phyloP scores from a whole-genome alignment of 306 rosid genomes.

The Dryas octopetala region DNA sequence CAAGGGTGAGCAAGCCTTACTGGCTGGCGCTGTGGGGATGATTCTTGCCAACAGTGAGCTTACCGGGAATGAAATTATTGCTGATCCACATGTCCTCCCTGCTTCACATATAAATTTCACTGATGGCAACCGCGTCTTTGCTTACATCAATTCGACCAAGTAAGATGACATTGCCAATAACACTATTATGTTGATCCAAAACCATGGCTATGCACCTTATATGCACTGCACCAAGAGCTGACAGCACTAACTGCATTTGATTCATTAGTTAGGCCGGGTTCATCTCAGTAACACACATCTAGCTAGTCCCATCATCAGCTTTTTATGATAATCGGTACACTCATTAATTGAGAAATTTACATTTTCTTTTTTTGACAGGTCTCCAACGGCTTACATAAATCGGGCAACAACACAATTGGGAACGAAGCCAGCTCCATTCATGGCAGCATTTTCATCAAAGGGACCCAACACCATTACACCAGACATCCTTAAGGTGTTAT shows the following conservation, averaged over 20 bases:
- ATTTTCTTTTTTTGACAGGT: slow-evolving; percentile 34
- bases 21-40: slow-evolving; percentile 89
- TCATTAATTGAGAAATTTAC: not conserved
- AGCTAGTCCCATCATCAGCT: not conserved
- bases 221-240: not conserved
- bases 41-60: slow-evolving; percentile 64
- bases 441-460: slow-evolving; percentile 95
- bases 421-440: slow-evolving; percentile 79
- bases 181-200: slow-evolving; percentile 1
- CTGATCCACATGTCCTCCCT: slow-evolving; percentile 93
- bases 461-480: slow-evolving; percentile 74
- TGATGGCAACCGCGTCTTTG: slow-evolving; percentile 43
- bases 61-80: slow-evolving; percentile 64
- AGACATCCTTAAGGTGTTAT: slow-evolving; percentile 75
- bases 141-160: slow-evolving; percentile 66
- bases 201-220: not conserved
- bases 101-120: slow-evolving; percentile 70
- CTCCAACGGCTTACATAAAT: slow-evolving; percentile 63
- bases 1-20: slow-evolving; percentile 75
- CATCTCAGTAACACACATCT: not conserved
- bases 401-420: slow-evolving; percentile 51
- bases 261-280: not conserved
- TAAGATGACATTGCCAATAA: slow-evolving; percentile 36
- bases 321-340: too few relatives aligned
- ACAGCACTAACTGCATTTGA: not conserved